These are phyloP conservation scores for Aspergillus niger DNA, from an alignment of 2,329 filamentous ascomycete species.

Conservation along the genomic window DNA sequence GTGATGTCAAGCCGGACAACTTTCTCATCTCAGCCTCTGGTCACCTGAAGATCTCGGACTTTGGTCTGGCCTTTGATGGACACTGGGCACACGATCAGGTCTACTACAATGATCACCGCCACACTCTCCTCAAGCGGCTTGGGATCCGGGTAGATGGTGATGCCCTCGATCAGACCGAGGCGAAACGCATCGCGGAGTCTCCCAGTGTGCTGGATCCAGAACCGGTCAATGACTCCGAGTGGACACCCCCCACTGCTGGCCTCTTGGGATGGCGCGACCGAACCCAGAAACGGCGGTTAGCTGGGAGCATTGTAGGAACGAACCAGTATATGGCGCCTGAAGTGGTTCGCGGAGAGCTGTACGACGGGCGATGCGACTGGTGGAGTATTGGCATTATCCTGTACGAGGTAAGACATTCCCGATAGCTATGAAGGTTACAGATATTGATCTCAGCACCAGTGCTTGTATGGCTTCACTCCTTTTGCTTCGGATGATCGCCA, in stretches of 20 bases:
- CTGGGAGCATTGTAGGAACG: constrained; percentile 86
- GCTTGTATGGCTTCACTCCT: constrained; percentile 86
- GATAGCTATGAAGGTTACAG: neutral
- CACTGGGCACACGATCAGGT: constrained; percentile 90
- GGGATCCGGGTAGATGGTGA: constrained; percentile 75
- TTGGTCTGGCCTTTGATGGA: constrained; percentile 91
- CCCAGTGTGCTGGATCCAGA: constrained; percentile 1
- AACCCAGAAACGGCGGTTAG: constrained; percentile 69
- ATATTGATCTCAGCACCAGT: constrained; percentile 49
- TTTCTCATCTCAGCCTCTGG: constrained; percentile 87
- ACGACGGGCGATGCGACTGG: constrained; percentile 94
- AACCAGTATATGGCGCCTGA: constrained; percentile 99
- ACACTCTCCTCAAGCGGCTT: constrained; percentile 74
- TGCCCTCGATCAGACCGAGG: constrained; percentile 64
- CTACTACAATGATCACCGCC: constrained; percentile 82
- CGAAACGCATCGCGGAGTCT: constrained; percentile 33
- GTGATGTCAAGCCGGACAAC: constrained; percentile 96
- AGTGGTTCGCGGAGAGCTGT: constrained; percentile 76
- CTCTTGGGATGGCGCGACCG: constrained; percentile 71
- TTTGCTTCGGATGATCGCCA: constrained; percentile 81
- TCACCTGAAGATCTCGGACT: constrained; percentile 94
- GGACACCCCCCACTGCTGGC: constrained; percentile 42
- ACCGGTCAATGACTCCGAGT: constrained; percentile 29
- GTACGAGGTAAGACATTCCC: constrained; percentile 63
- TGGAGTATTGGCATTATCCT: constrained; percentile 95